phyloP scores from a whole-genome alignment of 2,329 filamentous ascomycete genomes.

The Cyphellophora attinorum region DNA sequence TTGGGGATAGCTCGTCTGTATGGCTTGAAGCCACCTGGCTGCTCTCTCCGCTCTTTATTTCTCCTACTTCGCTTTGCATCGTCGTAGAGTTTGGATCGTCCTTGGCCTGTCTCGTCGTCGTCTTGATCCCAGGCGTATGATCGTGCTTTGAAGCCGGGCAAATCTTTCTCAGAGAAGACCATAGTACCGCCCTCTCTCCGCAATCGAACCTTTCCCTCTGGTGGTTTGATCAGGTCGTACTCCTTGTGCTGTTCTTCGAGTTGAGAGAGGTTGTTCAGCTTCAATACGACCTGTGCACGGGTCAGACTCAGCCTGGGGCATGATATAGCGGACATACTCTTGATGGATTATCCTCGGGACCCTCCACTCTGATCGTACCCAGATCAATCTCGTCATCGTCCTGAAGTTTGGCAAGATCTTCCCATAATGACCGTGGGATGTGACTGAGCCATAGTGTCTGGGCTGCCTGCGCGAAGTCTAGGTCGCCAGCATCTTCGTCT shows the following conservation, averaged over 20 bases:
- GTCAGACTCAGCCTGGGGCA: conserved; percentile 20
- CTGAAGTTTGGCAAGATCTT: conserved; percentile 65
- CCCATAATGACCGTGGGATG: conserved; percentile 70
- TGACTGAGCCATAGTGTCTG: conserved; percentile 61
- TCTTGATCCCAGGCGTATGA: conserved; percentile 25
- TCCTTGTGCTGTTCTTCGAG: conserved; percentile 76
- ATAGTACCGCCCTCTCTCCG: conserved; percentile 67
- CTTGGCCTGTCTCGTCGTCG: conserved; percentile 29
- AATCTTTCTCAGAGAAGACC: conserved; percentile 86
- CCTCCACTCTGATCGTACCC: conserved; percentile 58
- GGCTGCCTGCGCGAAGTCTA: conserved; percentile 45
- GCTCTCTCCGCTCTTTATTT: conserved; percentile 24
- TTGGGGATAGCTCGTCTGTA: conserved; percentile 59
- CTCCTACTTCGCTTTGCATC: conserved; percentile 34
- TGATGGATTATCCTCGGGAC: conserved; percentile 44
- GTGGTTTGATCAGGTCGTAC: conserved; percentile 68
- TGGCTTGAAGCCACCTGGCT: conserved; percentile 36
- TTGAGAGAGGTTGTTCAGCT: conserved; percentile 53
- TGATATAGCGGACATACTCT: conserved; percentile 25
- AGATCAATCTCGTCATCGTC: conserved; percentile 76
- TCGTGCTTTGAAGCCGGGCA: conserved; percentile 58
- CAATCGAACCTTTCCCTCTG: conserved; percentile 34
- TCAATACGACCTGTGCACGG: conserved; percentile 53
- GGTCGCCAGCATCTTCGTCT: conserved; percentile 58
- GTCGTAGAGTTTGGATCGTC: conserved; percentile 36